phyloP scores from a whole-genome alignment of 2,329 filamentous ascomycete species.

The Penicillium italicum region DNA sequence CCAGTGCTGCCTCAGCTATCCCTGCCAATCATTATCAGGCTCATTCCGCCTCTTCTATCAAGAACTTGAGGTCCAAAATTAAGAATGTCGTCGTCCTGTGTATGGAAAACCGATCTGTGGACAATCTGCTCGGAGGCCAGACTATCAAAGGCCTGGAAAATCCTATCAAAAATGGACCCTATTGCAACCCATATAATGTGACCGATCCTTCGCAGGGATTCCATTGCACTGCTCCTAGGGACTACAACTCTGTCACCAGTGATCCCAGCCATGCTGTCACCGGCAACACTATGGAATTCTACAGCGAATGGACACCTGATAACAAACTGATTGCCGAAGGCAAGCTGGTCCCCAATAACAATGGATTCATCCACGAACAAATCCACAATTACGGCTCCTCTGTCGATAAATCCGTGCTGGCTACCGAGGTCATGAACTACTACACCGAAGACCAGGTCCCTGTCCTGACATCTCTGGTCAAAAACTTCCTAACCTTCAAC shows the following conservation, averaged over 20 bases:
- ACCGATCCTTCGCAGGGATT: slow-evolving; percentile 25
- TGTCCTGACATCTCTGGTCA: slow-evolving; percentile 39
- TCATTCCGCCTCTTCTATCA: no score
- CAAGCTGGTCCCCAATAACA: slow-evolving; percentile 28
- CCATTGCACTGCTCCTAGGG: slow-evolving; percentile 24
- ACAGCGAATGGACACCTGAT: slow-evolving; percentile 38
- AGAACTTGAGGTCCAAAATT: slow-evolving; percentile 30
- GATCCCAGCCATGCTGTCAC: slow-evolving; percentile 44
- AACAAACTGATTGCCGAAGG: slow-evolving; percentile 37
- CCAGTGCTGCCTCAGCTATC: no score
- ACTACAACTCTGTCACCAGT: slow-evolving; percentile 42
- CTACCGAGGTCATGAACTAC: slow-evolving; percentile 44
- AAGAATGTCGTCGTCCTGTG: slow-evolving; percentile 38
- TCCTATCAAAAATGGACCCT: slow-evolving; percentile 42
- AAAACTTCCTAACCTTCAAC: slow-evolving; percentile 46
- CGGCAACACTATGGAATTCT: slow-evolving; percentile 47
- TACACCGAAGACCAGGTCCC: slow-evolving; percentile 45
- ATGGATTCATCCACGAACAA: slow-evolving; percentile 45
- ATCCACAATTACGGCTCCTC: slow-evolving; percentile 33
- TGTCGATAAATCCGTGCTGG: slow-evolving; percentile 28
- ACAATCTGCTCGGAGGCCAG: slow-evolving; percentile 46
- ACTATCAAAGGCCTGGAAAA: slow-evolving; percentile 40
- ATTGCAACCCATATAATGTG: slow-evolving; percentile 42
- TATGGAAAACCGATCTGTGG: slow-evolving; percentile 46
- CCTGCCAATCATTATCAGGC: no score